A percentile compares a stretch with the other conserved stretches of the same genome.
Conservation (phyloP, 768 basidiomycete genomes). For the Xanthoconium purpureum region DNA sequence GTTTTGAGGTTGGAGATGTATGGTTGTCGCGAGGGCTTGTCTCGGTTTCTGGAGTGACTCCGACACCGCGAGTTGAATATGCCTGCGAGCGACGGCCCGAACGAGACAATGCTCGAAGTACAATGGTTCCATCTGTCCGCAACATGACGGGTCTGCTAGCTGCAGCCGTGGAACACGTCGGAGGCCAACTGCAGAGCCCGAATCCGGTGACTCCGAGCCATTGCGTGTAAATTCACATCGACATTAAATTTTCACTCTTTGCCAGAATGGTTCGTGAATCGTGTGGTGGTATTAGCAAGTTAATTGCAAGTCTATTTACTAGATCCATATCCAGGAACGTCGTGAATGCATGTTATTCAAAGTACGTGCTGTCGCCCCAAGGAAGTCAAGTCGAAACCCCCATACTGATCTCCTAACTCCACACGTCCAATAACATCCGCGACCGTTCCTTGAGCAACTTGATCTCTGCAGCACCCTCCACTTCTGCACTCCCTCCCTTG, state of each 20-base stretch:
- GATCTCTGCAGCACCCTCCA: slow-evolving; percentile 87
- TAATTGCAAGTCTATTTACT: slow-evolving; percentile 18
- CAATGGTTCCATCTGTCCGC: slow-evolving; percentile 6
- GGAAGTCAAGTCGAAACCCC: not conserved
- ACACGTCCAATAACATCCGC: slow-evolving; percentile 82
- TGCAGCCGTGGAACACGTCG: not conserved
- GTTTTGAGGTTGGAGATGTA: slow-evolving; percentile 4
- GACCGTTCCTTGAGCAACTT: slow-evolving; percentile 95
- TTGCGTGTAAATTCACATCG: not conserved
- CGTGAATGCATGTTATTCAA: slow-evolving; percentile 8
- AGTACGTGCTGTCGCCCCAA: not conserved
- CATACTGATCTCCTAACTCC: slow-evolving; percentile 56
- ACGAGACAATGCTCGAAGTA: slow-evolving; percentile 13
- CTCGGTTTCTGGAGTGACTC: not conserved
- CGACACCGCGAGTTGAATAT: slow-evolving; percentile 6
- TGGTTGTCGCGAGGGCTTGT: slow-evolving; percentile 1
- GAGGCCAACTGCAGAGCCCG: not conserved
- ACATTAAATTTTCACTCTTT: not conserved
- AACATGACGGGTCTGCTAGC: slow-evolving; percentile 18
- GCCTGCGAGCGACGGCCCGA: slow-evolving; percentile 4
- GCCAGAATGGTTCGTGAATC: not conserved
- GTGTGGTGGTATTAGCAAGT: slow-evolving; percentile 9
- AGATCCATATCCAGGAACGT: slow-evolving; percentile 12
- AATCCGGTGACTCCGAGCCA: not conserved
- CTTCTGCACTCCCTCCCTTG: slow-evolving; percentile 84